Conservation (phyloP, 495 filamentous ascomycete species). For the Penicillium samsonianum region DNA sequence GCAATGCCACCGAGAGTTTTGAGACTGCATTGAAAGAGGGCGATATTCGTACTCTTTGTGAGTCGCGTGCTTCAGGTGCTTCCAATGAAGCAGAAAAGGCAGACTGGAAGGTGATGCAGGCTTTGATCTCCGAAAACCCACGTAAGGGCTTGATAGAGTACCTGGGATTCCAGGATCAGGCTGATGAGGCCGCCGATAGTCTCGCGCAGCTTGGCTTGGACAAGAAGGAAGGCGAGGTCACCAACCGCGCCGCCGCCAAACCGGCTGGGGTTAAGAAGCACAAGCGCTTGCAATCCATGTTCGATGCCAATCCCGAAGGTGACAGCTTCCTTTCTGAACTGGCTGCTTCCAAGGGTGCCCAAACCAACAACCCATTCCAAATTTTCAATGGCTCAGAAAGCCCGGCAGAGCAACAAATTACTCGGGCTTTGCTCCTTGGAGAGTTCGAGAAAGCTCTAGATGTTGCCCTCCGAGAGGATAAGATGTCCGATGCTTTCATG, state of each 20-base stretch:
- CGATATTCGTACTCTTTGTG: slow-evolving; percentile 76
- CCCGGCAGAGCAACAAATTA: slow-evolving; percentile 82
- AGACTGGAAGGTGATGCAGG: slow-evolving; percentile 92
- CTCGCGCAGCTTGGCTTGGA: slow-evolving; percentile 47
- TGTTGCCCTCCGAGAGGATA: slow-evolving; percentile 81
- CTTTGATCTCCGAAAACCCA: slow-evolving; percentile 78
- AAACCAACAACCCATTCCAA: slow-evolving; percentile 84
- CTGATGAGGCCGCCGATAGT: slow-evolving; percentile 51
- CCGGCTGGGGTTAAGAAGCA: slow-evolving; percentile 50
- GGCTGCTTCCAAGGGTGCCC: slow-evolving; percentile 73
- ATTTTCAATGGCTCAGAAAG: slow-evolving; percentile 79
- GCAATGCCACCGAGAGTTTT: slow-evolving; percentile 80
- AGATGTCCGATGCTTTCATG: slow-evolving; percentile 95
- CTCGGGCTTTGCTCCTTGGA: slow-evolving; percentile 81
- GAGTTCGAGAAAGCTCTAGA: slow-evolving; percentile 89
- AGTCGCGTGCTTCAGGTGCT: slow-evolving; percentile 70
- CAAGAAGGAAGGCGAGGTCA: slow-evolving; percentile 44
- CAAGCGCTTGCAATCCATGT: slow-evolving; percentile 76
- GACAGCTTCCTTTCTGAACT: slow-evolving; percentile 80
- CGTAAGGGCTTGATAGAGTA: slow-evolving; percentile 79
- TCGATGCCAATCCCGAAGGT: slow-evolving; percentile 72
- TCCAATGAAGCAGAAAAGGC: slow-evolving; percentile 86
- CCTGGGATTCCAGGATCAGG: slow-evolving; percentile 74
- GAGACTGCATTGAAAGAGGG: slow-evolving; percentile 77
- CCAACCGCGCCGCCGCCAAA: slow-evolving; percentile 51